A percentile compares a stretch with the other conserved stretches of the same genome.
phyloP scores from a whole-genome alignment of 1,284 basidiomycete genomes.

The Microbotryomycetes sp. region DNA sequence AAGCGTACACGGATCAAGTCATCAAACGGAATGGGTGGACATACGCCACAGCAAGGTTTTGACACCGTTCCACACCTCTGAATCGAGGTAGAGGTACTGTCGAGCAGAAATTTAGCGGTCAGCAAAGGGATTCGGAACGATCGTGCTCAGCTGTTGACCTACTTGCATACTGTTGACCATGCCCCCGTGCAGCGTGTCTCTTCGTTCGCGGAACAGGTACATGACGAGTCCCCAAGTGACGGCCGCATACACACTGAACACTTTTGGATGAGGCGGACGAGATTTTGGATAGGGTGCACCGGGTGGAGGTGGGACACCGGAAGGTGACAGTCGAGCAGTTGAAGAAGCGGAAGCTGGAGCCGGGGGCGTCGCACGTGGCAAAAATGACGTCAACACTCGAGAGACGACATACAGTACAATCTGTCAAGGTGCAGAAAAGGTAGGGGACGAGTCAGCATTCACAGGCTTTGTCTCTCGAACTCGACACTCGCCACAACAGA shows the following conservation, averaged over 20 bases:
- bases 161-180: slow-evolving; percentile 56
- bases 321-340: slow-evolving; percentile 42
- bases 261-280: slow-evolving; percentile 67
- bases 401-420: slow-evolving; percentile 95
- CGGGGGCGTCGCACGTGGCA: slow-evolving; percentile 56
- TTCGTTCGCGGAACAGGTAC: slow-evolving; percentile 83
- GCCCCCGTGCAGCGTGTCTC: slow-evolving; percentile 84
- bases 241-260: slow-evolving; percentile 84
- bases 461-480: no score
- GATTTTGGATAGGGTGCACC: slow-evolving; percentile 50
- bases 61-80: slow-evolving; percentile 55
- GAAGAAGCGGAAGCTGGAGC: slow-evolving; percentile 37
- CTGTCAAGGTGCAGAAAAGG: slow-evolving; percentile 45
- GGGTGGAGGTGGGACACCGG: slow-evolving; percentile 44
- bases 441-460: neutral
- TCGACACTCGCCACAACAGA: slow-evolving; percentile 44
- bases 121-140: no score
- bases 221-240: slow-evolving; percentile 93
- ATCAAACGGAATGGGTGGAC: neutral
- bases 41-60: slow-evolving; percentile 32
- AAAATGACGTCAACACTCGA: slow-evolving; percentile 76
- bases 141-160: neutral
- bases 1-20: neutral
- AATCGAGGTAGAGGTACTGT: slow-evolving; percentile 69
- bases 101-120: slow-evolving; percentile 25